Conservation (phyloP, 225 moss, liverwort and hornwort species). For the Polytrichum formosum region DNA sequence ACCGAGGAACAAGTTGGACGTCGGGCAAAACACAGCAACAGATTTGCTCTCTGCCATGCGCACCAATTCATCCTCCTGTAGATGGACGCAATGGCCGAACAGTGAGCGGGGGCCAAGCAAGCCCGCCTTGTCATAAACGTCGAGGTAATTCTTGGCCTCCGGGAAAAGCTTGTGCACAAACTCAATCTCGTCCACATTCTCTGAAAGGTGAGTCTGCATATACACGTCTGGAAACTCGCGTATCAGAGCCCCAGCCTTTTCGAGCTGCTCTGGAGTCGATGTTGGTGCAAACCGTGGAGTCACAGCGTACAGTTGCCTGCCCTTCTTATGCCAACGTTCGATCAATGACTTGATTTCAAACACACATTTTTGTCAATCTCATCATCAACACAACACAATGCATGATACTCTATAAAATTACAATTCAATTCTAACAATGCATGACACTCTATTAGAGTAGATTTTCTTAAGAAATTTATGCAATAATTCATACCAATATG, state of each 20-base stretch:
- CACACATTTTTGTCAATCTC: too few species aligned
- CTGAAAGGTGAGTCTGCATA: conserved; percentile 48
- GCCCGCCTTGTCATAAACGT: conserved; percentile 36
- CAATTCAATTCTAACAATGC: too few species aligned
- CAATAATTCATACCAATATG: too few species aligned
- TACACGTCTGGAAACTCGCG: conserved; percentile 44
- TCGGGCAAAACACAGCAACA: conserved; percentile 41
- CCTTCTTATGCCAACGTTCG: conserved; percentile 22
- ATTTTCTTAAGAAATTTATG: too few species aligned
- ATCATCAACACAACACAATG: too few species aligned
- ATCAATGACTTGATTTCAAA: too few species aligned
- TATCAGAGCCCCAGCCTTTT: conserved; percentile 30
- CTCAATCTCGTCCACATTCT: conserved; percentile 33
- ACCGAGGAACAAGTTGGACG: conserved; percentile 48
- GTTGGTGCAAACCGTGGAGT: conserved; percentile 51
- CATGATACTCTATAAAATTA: too few species aligned
- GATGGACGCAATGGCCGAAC: conserved; percentile 43
- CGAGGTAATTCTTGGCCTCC: conserved; percentile 28
- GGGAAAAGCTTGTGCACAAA: conserved; percentile 13
- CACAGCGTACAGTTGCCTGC: conserved; percentile 45
- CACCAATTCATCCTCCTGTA: conserved; percentile 25
- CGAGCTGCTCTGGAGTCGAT: conserved; percentile 32
- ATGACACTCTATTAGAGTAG: too few species aligned
- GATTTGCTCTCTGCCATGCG: conserved; percentile 29
- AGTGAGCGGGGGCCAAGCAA: conserved; percentile 35